Evolutionary conservation across 345 rosid species (phyloP).

Genomic region (Eucalyptus polybractea): DNA sequence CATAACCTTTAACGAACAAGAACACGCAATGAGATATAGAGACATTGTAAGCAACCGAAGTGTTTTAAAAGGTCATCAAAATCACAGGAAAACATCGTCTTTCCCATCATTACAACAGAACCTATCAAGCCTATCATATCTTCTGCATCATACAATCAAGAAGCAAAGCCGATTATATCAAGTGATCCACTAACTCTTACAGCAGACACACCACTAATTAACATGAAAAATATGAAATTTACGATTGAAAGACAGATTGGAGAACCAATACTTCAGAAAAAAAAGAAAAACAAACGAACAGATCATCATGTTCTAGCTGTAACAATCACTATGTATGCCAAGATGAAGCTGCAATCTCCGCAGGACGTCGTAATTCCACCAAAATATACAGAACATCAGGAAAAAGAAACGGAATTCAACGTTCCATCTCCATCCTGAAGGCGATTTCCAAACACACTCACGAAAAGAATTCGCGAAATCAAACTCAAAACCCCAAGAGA

Average conservation of each 20-base stretch:
- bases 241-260: neutral
- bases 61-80: neutral
- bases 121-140: neutral
- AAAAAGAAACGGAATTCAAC: neutral
- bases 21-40: neutral
- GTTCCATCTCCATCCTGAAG: neutral
- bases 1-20: conserved; percentile 28
- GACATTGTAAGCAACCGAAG: neutral
- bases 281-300: neutral
- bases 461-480: neutral
- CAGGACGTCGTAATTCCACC: neutral
- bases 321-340: neutral
- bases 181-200: neutral
- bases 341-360: neutral
- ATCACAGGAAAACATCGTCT: neutral
- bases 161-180: neutral
- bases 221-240: neutral
- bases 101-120: neutral
- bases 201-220: neutral
- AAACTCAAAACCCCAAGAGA: neutral
- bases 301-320: neutral
- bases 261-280: neutral
- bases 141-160: neutral
- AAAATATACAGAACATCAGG: neutral
- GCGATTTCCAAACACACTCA: neutral